Base-by-base conservation (phyloP, 176 grass and related monocot genomes). In the Triticum timopheevii region DNA sequence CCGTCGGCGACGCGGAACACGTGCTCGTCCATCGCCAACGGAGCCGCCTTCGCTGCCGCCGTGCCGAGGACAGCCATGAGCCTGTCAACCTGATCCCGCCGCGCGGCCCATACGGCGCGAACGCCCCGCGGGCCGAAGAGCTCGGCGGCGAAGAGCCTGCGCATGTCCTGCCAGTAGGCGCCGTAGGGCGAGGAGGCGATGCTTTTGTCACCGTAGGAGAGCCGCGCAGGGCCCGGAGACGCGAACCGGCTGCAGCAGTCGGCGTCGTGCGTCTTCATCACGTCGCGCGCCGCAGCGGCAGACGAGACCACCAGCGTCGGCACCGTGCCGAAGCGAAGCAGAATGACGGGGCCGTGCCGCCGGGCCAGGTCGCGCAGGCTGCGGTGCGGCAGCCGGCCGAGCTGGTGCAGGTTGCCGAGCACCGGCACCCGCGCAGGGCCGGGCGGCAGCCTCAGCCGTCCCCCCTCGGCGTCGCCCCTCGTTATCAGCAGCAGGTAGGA, bases 361-460 rank as follows among this genome's bases (percentile, higher is more conserved):
- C 73, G 10, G 31, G 91, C 58, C 49, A 96, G 76, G 0, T 85
- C 81, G 2, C 78, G 72, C 22, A 93, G 85, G 83, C 81, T 79
- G 23, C 20, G 84, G 83, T 96, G 94, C 52, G 91, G 94, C 30
- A 91, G 81, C 58, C 68, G 6, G 16, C 85, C 87, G 6, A 96
- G 20, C 69, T 96, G 91, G 87, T 88, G 87, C 39, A 96, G 86
- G 82, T 91, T 90, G 23, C 94, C 94, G 0, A 96, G n/a, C 44
- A 96, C n/a, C 1, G 91, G 91, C 33, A 93, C 12, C 50, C 49
- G 1, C 4, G 71, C 10, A 0, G 89, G 91, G 0, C 89, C 84
- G 5, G 91, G 94, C 12, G 94, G 87, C 39, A 89, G 65, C 12
- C 8, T 70, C 1, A 67, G 56, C 39, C 52, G 17, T 3, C 34